Conservation (phyloP, 768 basidiomycete genomes). For the Fibroporia radiculosa region DNA sequence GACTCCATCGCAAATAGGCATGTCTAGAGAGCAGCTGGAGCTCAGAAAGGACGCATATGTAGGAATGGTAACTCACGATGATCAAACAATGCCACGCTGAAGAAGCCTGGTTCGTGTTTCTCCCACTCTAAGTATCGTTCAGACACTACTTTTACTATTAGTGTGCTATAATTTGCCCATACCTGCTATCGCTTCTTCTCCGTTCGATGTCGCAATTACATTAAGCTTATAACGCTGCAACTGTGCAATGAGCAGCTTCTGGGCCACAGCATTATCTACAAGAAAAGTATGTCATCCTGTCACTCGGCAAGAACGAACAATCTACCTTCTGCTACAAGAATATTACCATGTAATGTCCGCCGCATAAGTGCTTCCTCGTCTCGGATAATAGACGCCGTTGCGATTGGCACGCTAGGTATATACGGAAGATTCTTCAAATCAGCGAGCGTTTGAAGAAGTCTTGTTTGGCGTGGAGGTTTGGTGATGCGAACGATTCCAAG, state of each 20-base stretch:
- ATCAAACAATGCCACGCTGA: slow-evolving; percentile 65
- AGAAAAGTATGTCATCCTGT: not conserved
- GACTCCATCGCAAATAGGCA: slow-evolving; percentile 74
- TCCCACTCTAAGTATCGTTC: slow-evolving; percentile 73
- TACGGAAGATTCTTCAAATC: slow-evolving; percentile 47
- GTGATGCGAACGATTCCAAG: slow-evolving; percentile 61
- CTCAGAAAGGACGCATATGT: not conserved
- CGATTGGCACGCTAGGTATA: slow-evolving; percentile 26
- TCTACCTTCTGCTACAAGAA: slow-evolving; percentile 66
- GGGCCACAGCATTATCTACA: slow-evolving; percentile 64
- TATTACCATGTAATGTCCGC: slow-evolving; percentile 54
- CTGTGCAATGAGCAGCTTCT: slow-evolving; percentile 60
- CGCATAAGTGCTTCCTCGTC: slow-evolving; percentile 41
- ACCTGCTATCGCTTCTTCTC: slow-evolving; percentile 60
- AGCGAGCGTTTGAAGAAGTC: slow-evolving; percentile 56
- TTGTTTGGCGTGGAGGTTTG: slow-evolving; percentile 57
- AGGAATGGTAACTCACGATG: slow-evolving; percentile 43
- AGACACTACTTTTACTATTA: too few relatives aligned
- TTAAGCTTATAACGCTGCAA: slow-evolving; percentile 52
- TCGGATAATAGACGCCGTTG: slow-evolving; percentile 31
- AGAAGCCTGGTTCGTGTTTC: slow-evolving; percentile 57
- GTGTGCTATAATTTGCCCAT: too few relatives aligned
- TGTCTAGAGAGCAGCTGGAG: slow-evolving; percentile 35
- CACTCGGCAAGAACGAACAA: not conserved
- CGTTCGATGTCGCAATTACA: slow-evolving; percentile 57